Evolutionary conservation across 2,329 filamentous ascomycete species (phyloP).

Genomic region (Diaporthe capsici): DNA sequence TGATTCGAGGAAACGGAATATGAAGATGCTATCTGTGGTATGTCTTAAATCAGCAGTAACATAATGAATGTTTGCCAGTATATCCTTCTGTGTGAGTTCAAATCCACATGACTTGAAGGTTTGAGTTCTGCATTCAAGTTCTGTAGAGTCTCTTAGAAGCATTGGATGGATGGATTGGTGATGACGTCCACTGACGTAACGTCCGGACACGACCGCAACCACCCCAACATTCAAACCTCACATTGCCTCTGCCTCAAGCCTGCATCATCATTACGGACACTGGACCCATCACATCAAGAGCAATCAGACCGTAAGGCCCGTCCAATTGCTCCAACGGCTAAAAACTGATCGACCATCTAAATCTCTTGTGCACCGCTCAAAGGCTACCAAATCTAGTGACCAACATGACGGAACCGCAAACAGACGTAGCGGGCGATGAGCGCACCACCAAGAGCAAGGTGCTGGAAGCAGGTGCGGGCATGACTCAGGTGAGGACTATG

Average conservation of each 20-base stretch:
- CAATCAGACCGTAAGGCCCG: neutral
- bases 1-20: no score
- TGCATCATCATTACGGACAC: neutral
- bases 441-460: conserved; percentile 68
- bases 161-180: neutral
- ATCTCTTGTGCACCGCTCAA: neutral
- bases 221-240: neutral
- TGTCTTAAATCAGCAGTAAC: neutral
- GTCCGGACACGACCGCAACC: neutral
- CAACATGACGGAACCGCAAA: conserved; percentile 23
- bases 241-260: neutral
- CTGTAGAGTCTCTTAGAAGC: neutral
- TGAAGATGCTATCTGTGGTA: neutral
- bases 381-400: neutral
- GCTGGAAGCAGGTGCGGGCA: conserved; percentile 72
- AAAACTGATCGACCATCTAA: neutral
- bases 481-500: conserved; percentile 63
- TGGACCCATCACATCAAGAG: neutral
- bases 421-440: conserved; percentile 57
- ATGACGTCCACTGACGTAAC: conserved; percentile 40
- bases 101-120: no score
- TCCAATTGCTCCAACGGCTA: no score
- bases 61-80: neutral
- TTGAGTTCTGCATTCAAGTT: neutral
- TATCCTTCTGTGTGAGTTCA: neutral